Percentiles rank a stretch among this genome's conserved stretches.
These are phyloP conservation scores for Corymbia citriodora DNA, from an alignment of 441 rosid genomes.

Conservation along the genomic window DNA sequence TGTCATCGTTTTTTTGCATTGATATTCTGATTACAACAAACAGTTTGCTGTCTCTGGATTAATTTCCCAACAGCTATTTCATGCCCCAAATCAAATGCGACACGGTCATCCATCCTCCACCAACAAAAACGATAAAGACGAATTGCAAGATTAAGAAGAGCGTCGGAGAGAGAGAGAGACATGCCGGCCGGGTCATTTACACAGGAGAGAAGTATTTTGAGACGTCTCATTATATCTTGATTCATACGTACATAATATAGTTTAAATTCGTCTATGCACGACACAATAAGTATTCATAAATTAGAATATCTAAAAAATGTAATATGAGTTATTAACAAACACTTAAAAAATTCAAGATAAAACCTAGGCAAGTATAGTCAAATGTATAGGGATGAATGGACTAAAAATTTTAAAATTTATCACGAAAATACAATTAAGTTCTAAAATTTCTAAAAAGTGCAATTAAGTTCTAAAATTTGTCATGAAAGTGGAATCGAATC, in stretches of 20 bases:
- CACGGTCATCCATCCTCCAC: neutral
- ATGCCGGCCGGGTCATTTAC: too few relatives aligned
- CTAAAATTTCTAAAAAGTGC: too few relatives aligned
- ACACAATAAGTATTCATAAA: neutral
- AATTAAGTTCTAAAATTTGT: too few relatives aligned
- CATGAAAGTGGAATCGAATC: too few relatives aligned
- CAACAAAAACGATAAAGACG: neutral
- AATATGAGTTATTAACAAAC: neutral
- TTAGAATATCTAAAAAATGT: neutral
- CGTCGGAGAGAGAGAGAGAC: neutral
- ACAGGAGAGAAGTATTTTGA: neutral
- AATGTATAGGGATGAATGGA: too few relatives aligned
- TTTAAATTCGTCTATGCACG: neutral
- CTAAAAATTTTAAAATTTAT: too few relatives aligned
- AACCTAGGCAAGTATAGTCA: accelerated
- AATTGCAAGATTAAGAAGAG: neutral
- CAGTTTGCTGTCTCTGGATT: too few relatives aligned
- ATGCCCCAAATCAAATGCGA: neutral
- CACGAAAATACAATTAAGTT: too few relatives aligned
- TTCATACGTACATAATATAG: neutral
- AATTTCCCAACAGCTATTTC: too few relatives aligned
- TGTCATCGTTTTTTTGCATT: too few relatives aligned
- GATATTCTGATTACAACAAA: too few relatives aligned
- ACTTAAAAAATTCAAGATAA: neutral
- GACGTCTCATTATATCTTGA: neutral